Base-by-base conservation (phyloP, 176 grass and related monocot genomes). In the Chloris gayana region DNA sequence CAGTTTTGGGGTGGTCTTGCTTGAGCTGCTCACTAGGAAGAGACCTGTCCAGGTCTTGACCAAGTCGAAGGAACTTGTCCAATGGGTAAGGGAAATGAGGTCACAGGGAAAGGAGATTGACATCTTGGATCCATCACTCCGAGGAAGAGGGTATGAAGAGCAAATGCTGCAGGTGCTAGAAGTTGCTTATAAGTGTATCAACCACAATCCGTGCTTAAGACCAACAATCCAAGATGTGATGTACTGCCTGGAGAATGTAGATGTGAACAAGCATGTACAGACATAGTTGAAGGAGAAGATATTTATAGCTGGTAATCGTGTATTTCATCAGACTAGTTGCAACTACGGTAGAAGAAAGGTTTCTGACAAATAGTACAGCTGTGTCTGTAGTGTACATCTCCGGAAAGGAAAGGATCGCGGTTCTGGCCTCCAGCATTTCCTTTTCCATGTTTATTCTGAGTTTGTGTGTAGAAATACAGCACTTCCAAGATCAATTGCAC, bases 1-100 rank as follows among this genome's bases (percentile, higher is more conserved):
- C 66, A 97, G 94, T 81, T 97, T 97, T 63, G 94, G 94, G 34
- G 94, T 97, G 77, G 94, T 97, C 4, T 50, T 97, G 78, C 91
- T 97, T 74, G 94, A 97, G 84, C 80, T 97, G 60, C 54, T 97
- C 33, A 97, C 94, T 6, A 76, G 94, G 47, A 97, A 83, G 70
- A 87, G 94, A 80, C 91, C 94, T 25, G 76, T 97, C 22, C 89
- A 97, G 86, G 83, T 91, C 35, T 84, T 94, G 60, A 76, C 86
- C 73, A 86, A 73, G 49, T 85, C 80, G 0, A 87, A 85, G 75
- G 92, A 95, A 79, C 87, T 95, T 76, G 92, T 92, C 47, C 72
- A 92, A n/a, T 92, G 92, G 92, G 87, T 92, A 41, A 72, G 47
- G 38, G 89, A 92, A 68, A 82, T 89, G 81, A 87, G 62, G n/a